A percentile compares a stretch with the other conserved stretches of the same genome.
phyloP scores from a whole-genome alignment of 495 filamentous ascomycete genomes.

The Collariella sp. region DNA sequence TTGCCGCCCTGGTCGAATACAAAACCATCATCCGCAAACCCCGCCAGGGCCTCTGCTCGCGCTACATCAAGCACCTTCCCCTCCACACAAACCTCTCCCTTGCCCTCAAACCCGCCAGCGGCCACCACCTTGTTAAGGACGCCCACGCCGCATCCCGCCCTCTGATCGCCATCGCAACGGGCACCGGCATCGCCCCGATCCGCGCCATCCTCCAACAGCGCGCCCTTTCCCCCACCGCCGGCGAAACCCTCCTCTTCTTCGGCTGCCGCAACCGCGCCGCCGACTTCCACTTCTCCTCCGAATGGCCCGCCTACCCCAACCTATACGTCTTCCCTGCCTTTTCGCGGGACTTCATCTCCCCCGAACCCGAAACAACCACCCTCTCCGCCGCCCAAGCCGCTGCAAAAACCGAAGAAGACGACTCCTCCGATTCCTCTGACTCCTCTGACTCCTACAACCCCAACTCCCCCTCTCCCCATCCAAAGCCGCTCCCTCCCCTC shows the following conservation, averaged over 20 bases:
- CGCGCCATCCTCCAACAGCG: conserved; percentile 71
- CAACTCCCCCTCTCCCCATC: not conserved
- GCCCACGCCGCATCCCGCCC: conserved; percentile 32
- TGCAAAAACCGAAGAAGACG: too few relatives aligned
- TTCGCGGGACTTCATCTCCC: conserved; percentile 45
- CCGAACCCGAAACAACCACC: conserved; percentile 15
- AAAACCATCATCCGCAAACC: conserved; percentile 78
- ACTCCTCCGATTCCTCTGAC: too few relatives aligned
- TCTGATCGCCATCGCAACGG: conserved; percentile 73
- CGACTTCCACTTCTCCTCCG: conserved; percentile 73
- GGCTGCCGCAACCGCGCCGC: conserved; percentile 63
- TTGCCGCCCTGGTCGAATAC: conserved; percentile 90
- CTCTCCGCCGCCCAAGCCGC: not conserved
- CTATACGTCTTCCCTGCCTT: conserved; percentile 68
- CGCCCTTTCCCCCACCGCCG: conserved; percentile 6
- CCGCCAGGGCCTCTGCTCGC: conserved; percentile 81
- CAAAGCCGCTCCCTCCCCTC: not conserved
- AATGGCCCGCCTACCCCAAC: conserved; percentile 50
- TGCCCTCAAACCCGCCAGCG: conserved; percentile 32
- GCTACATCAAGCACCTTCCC: conserved; percentile 62
- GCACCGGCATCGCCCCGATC: conserved; percentile 87
- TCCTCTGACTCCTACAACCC: not conserved
- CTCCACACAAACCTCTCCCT: conserved; percentile 51
- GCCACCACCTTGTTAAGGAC: conserved; percentile 7
- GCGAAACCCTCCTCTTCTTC: conserved; percentile 54